These are phyloP conservation scores for Hapsidospora chrysogenum DNA, from an alignment of 495 filamentous ascomycete species.

Conservation along the genomic window DNA sequence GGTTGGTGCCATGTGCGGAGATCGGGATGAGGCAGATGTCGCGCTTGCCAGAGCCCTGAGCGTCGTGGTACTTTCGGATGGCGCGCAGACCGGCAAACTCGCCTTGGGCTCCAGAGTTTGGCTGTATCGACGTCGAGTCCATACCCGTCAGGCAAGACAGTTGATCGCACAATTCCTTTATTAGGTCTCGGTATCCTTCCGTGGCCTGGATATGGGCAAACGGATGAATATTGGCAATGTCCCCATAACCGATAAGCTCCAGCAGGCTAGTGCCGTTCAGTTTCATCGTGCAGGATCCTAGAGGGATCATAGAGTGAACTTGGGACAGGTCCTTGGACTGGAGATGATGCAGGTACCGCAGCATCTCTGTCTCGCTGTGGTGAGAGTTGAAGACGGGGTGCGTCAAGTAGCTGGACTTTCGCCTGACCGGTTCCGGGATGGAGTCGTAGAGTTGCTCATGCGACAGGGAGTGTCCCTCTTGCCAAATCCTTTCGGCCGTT, in stretches of 20 bases:
- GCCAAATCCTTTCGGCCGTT: conserved; percentile 14
- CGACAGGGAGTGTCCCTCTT: not conserved
- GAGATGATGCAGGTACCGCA: conserved; percentile 88
- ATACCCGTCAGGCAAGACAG: conserved; percentile 82
- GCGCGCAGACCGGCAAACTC: conserved; percentile 90
- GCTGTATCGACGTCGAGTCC: conserved; percentile 77
- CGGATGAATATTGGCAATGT: conserved; percentile 72
- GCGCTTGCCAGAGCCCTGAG: conserved; percentile 44
- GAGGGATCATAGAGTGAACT: conserved; percentile 95
- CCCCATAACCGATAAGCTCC: conserved; percentile 44
- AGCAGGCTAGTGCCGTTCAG: conserved; percentile 57
- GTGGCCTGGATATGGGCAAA: conserved; percentile 48
- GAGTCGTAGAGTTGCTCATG: conserved; percentile 10
- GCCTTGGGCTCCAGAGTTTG: conserved; percentile 93
- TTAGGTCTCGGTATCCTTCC: conserved; percentile 52
- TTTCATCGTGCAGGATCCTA: conserved; percentile 99
- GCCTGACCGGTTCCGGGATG: conserved; percentile 44
- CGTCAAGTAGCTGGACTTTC: conserved; percentile 63
- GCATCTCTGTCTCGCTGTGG: conserved; percentile 90
- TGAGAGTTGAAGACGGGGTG: conserved; percentile 96
- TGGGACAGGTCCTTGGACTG: conserved; percentile 93
- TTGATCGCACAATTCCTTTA: conserved; percentile 57
- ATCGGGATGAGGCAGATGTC: conserved; percentile 95
- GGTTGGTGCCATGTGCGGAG: conserved; percentile 94
- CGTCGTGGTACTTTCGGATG: conserved; percentile 75